Evolutionary conservation across 2,329 filamentous ascomycete genomes (phyloP), one percentile per base, ranked within the genome.

Genomic region (Microdochium trichocladiopsis): DNA sequence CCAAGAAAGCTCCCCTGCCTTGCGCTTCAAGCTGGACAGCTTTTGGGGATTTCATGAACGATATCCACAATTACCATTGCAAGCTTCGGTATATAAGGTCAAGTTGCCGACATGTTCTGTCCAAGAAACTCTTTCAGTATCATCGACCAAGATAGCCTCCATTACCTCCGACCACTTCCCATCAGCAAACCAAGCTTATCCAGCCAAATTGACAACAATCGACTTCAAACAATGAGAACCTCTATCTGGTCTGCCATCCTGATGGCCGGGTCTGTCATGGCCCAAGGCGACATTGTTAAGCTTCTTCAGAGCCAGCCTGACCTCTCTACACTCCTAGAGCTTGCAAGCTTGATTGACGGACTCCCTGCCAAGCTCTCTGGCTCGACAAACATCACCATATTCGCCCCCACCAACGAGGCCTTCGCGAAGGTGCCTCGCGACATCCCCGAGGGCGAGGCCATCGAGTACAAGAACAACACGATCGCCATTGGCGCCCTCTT

Each of bases 341-440:
- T 63, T 10, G 59, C 61, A 25, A 22, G 56, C 21, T 53, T 61
- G 21, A 55, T 65, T 8, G 55, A 60, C 3, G 58, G 58, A 12
- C 57, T 69, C 6, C 61, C 66, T 4, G 61, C 68, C 21, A 62
- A 57, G 14, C 62, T 71, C 8, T 56, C 61, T 11, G 56, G 59
- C 16, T 58, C 63, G 2, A 61, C 57, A 31, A 69, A 69, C 54
- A 65, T 67, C 49, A 67, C 63, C 51, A 69, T 66, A 53, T 60
- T 68, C 21, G 67, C 68, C 0, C 67, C 68, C 3, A 66, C 64
- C 14, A 68, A 71, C 57, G 52, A 63, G 2, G 68, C 68, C 6
- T 69, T 71, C 22, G 61, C 52, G 10, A 58, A 57, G 1, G 62
- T 70, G 6, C 65, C 66, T 4, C 55, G 60, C 1, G 59, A 68